Evolutionary conservation across 176 grass and related monocot genomes (phyloP), one percentile per base, ranked within the genome.

Genomic region (Dendrocalamus sinicus): DNA sequence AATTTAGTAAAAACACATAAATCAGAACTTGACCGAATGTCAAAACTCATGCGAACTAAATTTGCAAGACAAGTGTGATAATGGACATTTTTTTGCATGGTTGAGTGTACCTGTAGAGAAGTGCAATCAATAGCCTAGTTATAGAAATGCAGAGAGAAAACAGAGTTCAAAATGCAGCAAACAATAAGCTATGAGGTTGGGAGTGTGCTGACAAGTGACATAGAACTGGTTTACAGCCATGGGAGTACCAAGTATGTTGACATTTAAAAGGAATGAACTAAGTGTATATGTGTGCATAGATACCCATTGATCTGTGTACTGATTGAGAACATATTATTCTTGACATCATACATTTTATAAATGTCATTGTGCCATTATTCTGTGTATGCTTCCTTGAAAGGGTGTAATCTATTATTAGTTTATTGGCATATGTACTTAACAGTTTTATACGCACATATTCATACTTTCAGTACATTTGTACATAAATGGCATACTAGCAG

Each of bases 91-190:
- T 51, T 67, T 46, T 67, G 2, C 24, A 60, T 55, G 19, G 8
- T 52, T 22, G 58, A 74, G 28, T 72, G 54, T 44, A 61, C 39
- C 70, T 75, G 26, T 67, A 69, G 73, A 44, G 44, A 41, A 75
- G n/a, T 59, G 52, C 45, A 65, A 81, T 51, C 62, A 81, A 53
- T 60, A 48, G 20, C 60, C 39, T 86, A 85, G 16, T 81, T 77
- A 55, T 77, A 37, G 13, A 52, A 70, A 71, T 32, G 55, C 48
- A 48, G 23, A 47, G 32, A 59, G 35, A 81, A 72, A 59, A 46
- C 9, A 35, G 23, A 9, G 41, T 74, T 20, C 22, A 9, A 44
- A 58, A 60, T 23, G n/a, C 13, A 39, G 11, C 48, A 48, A 79
- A 47, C 70, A 45, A 54, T 80, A 26, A 89, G 26, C 52, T 72